Evolutionary conservation across 1,284 basidiomycete genomes (phyloP).

Genomic region (Pascua sp.): DNA sequence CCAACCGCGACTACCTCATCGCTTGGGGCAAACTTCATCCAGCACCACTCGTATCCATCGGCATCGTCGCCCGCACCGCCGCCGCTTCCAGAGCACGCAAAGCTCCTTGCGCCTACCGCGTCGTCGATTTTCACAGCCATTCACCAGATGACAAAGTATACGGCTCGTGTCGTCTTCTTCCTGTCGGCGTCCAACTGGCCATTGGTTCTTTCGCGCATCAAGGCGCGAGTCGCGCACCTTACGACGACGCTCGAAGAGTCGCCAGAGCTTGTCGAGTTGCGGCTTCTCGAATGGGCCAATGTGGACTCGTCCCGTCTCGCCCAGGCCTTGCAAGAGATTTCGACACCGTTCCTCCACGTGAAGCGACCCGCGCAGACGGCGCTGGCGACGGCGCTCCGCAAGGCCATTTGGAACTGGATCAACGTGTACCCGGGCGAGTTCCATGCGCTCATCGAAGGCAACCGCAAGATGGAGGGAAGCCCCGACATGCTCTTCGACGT

Average conservation of each 20-base stretch:
- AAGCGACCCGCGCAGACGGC: conserved; percentile 69
- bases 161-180: conserved; percentile 76
- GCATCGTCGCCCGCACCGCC: conserved; percentile 8
- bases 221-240: conserved; percentile 60
- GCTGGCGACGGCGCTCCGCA: conserved; percentile 68
- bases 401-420: conserved; percentile 90
- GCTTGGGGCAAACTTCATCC: conserved; percentile 30
- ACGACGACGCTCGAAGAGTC: conserved; percentile 50
- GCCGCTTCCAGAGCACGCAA: conserved; percentile 9
- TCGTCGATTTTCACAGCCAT: conserved; percentile 27
- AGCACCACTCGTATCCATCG: conserved; percentile 33
- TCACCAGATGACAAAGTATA: conserved; percentile 47
- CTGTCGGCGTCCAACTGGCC: conserved; percentile 88
- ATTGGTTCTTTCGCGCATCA: conserved; percentile 70
- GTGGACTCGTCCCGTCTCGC: conserved; percentile 45
- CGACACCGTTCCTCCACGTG: conserved; percentile 79
- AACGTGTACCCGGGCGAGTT: conserved; percentile 77
- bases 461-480: conserved; percentile 68
- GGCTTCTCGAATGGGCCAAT: conserved; percentile 51
- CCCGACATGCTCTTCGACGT: conserved; percentile 80
- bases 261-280: conserved; percentile 54
- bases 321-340: conserved; percentile 60
- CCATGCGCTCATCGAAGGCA: conserved; percentile 62
- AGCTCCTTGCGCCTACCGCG: conserved; percentile 10
- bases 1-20: conserved; percentile 17